Base-by-base conservation (phyloP, 176 grass and related monocot genomes). In the Cenchrus purpureus region DNA sequence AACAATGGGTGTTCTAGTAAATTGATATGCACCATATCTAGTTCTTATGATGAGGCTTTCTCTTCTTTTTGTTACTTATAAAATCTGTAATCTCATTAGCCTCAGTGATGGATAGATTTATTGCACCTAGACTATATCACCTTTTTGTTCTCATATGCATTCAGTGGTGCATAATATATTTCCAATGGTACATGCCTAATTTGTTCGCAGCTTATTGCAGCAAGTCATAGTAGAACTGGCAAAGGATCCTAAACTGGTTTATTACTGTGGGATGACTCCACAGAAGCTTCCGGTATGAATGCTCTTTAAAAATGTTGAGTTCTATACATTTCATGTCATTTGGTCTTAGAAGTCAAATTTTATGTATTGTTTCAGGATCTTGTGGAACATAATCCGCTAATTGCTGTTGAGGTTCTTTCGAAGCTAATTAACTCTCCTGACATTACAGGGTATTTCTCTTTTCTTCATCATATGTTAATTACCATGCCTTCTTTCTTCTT, bases 341-440 rank as follows among this genome's bases (percentile, higher is more conserved):
- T 29, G 11, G 20, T 81, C 34, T 73, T 64, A 58, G 37, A 77
- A 87, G 56, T 80, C 76, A 68, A 51, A 85, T 86, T 67, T 76
- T 82, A 10, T 55, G 6, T 67, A 14, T 79, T 55, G 9, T 88
- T 91, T 83, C 86, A 99, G 97, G 97, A 99, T 52, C 93, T 99
- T 82, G 97, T 99, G 83, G 97, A 99, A 82, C 93, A 99, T 71
- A 99, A 99, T 80, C 97, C 97, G 42, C 65, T 99, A 34, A 96
- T 99, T 79, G 93, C 97, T 58, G 97, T 99, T 50, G 97, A 99
- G 87, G 90, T 99, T 88, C 93, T 99, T 65, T 96, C 97, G 6
- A 99, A 99, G 81, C 83, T 96, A 82, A 99, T 99, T 88, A 89
- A 96, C 65, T 94, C 97, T 72, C 84, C 93, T 82, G 97, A 99